These are phyloP conservation scores for Lachnum nothofagi DNA, from an alignment of 2,329 filamentous ascomycete genomes.

Conservation along the genomic window DNA sequence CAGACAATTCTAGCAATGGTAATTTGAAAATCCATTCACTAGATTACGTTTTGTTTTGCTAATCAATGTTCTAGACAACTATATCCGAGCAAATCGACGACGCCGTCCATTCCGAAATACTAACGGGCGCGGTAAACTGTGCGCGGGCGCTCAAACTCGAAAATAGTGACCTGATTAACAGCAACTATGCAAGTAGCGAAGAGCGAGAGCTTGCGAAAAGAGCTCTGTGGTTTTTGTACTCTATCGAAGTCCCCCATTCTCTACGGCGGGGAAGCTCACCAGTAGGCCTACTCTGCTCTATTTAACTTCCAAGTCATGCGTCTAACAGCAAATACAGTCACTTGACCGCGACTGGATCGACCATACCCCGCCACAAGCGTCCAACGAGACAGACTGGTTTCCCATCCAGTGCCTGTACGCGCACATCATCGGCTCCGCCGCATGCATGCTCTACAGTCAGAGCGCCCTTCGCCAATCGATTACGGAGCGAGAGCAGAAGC, in stretches of 20 bases:
- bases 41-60: not conserved
- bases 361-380: constrained; percentile 2
- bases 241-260: constrained; percentile 5
- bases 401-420: constrained; percentile 6
- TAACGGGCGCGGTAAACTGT: constrained; percentile 3
- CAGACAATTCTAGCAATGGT: constrained; percentile 8
- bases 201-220: constrained; percentile 5
- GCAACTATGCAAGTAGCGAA: not conserved
- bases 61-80: constrained; percentile 3
- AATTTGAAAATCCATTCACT: not conserved
- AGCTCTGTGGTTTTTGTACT: constrained; percentile 6
- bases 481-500: constrained; percentile 6
- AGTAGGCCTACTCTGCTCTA: not conserved
- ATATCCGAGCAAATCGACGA: constrained; percentile 5
- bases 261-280: constrained; percentile 4
- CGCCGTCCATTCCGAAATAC: constrained; percentile 1
- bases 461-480: constrained; percentile 4
- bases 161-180: constrained; percentile 1
- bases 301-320: not conserved
- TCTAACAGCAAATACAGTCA: not conserved
- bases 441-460: constrained; percentile 6
- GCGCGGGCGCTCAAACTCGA: constrained; percentile 5
- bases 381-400: constrained; percentile 5
- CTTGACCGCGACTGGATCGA: constrained; percentile 6
- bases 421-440: constrained; percentile 4